Conservation (phyloP, 139 green algal species). For the Asterochloris sp. region DNA sequence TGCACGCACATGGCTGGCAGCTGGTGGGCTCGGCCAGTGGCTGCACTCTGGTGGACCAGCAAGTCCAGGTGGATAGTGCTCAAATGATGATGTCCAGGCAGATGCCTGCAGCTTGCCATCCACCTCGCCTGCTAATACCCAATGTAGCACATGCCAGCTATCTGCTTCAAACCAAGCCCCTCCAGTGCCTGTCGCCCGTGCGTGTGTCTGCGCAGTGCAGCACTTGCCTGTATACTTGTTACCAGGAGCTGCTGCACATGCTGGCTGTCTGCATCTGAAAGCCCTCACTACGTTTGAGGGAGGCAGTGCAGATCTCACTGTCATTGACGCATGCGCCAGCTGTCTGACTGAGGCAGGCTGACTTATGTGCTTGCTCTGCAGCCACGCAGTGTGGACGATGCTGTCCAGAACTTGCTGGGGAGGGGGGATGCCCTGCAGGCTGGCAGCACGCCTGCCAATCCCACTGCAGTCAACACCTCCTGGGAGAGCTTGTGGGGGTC, state of each 20-base stretch:
- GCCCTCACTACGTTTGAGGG: neutral
- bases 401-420: neutral
- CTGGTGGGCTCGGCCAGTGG: slow-evolving; percentile 4
- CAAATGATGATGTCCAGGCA: too few species aligned
- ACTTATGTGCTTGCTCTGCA: neutral
- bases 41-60: neutral
- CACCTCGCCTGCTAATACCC: too few species aligned
- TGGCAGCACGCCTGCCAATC: neutral
- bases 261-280: neutral
- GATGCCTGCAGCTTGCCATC: too few species aligned
- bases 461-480: slow-evolving; percentile 7
- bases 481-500: slow-evolving; percentile 16
- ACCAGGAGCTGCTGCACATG: neutral
- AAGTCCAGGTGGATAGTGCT: neutral
- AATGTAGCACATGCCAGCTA: too few species aligned
- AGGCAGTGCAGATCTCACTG: neutral
- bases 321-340: neutral
- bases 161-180: too few species aligned
- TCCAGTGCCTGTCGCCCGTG: too few species aligned
- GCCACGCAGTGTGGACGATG: slow-evolving; percentile 11
- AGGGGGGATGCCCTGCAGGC: neutral
- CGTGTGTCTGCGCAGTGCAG: too few species aligned
- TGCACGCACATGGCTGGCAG: slow-evolving; percentile 11
- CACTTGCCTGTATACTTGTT: too few species aligned
- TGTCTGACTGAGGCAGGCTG: neutral